Conservation (phyloP, 306 rosid genomes). For the Cucurbita ficifolia region DNA sequence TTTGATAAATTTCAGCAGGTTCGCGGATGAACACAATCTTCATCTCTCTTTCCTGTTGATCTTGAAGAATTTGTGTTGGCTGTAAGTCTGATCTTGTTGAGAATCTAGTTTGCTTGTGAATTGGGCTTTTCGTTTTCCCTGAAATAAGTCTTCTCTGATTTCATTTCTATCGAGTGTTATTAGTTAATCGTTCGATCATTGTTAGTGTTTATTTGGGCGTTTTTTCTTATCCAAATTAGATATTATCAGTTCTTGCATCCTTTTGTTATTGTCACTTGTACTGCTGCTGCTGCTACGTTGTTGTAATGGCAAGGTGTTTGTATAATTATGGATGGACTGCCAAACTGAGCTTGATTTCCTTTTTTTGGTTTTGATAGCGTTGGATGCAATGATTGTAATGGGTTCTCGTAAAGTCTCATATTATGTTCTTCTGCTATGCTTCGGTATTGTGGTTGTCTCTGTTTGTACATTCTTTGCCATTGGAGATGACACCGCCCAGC, state of each 20-base stretch:
- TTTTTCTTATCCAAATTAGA: not conserved
- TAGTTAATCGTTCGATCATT: not conserved
- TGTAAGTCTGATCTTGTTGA: not conserved
- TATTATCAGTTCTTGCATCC: not conserved
- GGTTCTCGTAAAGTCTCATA: slow-evolving; percentile 22
- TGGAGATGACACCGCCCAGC: slow-evolving; percentile 25
- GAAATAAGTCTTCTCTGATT: not conserved
- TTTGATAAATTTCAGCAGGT: not conserved
- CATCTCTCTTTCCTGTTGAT: not conserved
- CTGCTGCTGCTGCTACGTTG: not conserved
- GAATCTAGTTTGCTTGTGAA: slow-evolving; percentile 1
- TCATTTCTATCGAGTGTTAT: not conserved
- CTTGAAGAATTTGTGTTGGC: not conserved
- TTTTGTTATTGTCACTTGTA: not conserved
- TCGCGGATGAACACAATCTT: not conserved
- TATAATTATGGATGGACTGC: not conserved
- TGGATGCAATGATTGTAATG: slow-evolving; percentile 48
- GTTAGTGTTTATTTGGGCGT: not conserved
- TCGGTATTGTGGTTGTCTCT: slow-evolving; percentile 22
- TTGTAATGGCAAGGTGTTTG: not conserved
- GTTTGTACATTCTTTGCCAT: slow-evolving; percentile 23
- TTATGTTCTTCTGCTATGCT: slow-evolving; percentile 26
- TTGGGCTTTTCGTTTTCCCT: not conserved
- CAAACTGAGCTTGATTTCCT: not conserved
- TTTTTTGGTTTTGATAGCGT: slow-evolving; percentile 18